phyloP scores from a whole-genome alignment of 768 basidiomycete genomes.

The Neoboletus subvelutipes region DNA sequence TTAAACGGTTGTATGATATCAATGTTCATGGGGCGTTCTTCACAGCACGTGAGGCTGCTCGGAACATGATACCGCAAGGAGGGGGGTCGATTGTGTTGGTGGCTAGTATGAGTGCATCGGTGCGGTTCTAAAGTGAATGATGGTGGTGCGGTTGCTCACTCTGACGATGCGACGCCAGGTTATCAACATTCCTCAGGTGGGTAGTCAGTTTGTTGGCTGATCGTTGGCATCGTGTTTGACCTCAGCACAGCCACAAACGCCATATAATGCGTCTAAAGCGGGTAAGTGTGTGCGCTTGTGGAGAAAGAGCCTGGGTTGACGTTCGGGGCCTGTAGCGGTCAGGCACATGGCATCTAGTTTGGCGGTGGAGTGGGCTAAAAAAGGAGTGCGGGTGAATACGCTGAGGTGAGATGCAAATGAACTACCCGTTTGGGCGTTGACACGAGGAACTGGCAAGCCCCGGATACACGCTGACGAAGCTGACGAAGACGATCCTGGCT shows the following conservation, averaged over 20 bases:
- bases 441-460: conserved; percentile 48
- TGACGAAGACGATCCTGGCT: conserved; percentile 81
- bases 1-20: conserved; percentile 83
- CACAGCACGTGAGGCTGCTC: conserved; percentile 95
- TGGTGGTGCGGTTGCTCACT: conserved; percentile 2
- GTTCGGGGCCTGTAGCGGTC: conserved; percentile 53
- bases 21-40: conserved; percentile 94
- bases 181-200: conserved; percentile 85
- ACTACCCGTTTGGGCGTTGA: background rate
- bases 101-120: conserved; percentile 88
- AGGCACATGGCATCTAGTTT: conserved; percentile 92
- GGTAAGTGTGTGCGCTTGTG: conserved; percentile 41
- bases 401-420: conserved; percentile 48
- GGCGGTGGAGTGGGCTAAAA: conserved; percentile 95
- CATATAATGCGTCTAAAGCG: conserved; percentile 95
- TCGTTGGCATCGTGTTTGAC: background rate
- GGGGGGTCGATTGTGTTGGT: conserved; percentile 84
- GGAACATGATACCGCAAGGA: conserved; percentile 81
- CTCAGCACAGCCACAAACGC: conserved; percentile 69
- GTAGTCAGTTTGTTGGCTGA: background rate
- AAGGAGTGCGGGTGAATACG: conserved; percentile 82
- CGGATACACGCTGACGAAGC: conserved; percentile 92
- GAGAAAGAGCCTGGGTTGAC: background rate
- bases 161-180: conserved; percentile 46
- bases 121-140: conserved; percentile 37